These are phyloP conservation scores for Hypoxylon sp. DNA, from an alignment of 2,329 filamentous ascomycete species.

Conservation along the genomic window DNA sequence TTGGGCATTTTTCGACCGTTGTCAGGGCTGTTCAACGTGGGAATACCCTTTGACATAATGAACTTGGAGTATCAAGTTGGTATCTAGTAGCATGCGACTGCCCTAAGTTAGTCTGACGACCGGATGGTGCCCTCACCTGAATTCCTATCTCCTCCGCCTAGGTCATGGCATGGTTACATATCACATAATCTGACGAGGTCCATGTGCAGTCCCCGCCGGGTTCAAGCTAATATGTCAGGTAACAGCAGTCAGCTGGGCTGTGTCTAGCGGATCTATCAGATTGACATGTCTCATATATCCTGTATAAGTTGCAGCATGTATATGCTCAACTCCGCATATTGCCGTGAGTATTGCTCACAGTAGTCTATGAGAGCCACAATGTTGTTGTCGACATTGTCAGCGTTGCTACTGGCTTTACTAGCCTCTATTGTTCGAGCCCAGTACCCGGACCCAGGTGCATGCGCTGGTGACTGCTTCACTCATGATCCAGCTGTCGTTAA, in stretches of 20 bases:
- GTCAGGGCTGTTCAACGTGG: neutral
- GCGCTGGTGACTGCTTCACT: constrained; percentile 56
- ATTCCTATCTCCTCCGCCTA: neutral
- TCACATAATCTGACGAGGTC: constrained; percentile 12
- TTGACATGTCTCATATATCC: constrained; percentile 15
- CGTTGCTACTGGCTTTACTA: constrained; percentile 37
- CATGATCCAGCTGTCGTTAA: constrained; percentile 58
- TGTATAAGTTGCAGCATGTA: constrained; percentile 35
- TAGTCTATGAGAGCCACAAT: constrained; percentile 22
- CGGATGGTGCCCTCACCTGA: neutral
- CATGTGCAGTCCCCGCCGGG: constrained; percentile 4
- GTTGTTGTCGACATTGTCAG: constrained; percentile 29
- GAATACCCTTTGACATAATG: neutral
- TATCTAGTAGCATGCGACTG: neutral
- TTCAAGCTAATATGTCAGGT: constrained; percentile 16
- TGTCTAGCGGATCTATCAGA: constrained; percentile 15
- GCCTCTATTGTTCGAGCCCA: constrained; percentile 35
- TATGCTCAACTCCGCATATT: constrained; percentile 9
- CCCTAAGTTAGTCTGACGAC: no score
- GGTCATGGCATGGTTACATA: constrained; percentile 20
- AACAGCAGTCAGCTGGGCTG: constrained; percentile 17
- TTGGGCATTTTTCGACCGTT: neutral
- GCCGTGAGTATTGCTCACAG: neutral
- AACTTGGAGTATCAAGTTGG: neutral
- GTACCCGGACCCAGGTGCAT: constrained; percentile 55